Conservation (phyloP, 768 basidiomycete genomes). For the Boletales sp. region DNA sequence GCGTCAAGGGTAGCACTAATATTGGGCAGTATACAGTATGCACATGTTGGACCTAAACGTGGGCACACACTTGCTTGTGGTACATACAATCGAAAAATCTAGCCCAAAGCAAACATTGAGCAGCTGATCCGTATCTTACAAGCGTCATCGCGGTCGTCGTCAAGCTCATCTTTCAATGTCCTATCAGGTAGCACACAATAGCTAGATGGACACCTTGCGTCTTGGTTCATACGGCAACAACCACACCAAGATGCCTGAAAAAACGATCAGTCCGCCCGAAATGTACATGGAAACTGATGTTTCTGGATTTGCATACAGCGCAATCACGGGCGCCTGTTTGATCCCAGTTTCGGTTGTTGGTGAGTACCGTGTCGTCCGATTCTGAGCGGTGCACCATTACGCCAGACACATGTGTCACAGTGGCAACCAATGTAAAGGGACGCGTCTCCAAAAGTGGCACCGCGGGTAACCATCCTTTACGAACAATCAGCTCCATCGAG, state of each 20-base stretch:
- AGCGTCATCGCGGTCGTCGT: too few relatives aligned
- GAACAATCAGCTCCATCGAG: not conserved
- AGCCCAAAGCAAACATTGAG: too few relatives aligned
- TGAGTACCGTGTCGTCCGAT: not conserved
- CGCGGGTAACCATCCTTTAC: constrained; percentile 54
- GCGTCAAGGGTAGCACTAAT: too few relatives aligned
- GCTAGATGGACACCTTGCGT: constrained; percentile 67
- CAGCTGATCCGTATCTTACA: too few relatives aligned
- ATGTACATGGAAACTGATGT: constrained; percentile 73
- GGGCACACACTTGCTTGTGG: too few relatives aligned
- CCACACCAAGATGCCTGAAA: constrained; percentile 55
- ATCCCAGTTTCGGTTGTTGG: not conserved
- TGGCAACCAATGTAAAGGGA: constrained; percentile 62
- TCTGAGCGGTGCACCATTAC: constrained; percentile 51
- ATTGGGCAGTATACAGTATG: too few relatives aligned
- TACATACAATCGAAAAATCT: too few relatives aligned
- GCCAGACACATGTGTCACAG: constrained; percentile 62
- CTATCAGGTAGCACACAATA: not conserved
- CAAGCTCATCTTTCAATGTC: not conserved
- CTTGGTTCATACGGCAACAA: constrained; percentile 71
- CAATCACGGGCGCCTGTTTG: constrained; percentile 60
- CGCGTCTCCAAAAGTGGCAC: constrained; percentile 66
- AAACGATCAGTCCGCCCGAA: constrained; percentile 59
- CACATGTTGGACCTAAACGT: too few relatives aligned
- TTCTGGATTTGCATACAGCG: constrained; percentile 59